phyloP scores from a whole-genome alignment of 1,284 basidiomycete species.

The Ustilago hordei region DNA sequence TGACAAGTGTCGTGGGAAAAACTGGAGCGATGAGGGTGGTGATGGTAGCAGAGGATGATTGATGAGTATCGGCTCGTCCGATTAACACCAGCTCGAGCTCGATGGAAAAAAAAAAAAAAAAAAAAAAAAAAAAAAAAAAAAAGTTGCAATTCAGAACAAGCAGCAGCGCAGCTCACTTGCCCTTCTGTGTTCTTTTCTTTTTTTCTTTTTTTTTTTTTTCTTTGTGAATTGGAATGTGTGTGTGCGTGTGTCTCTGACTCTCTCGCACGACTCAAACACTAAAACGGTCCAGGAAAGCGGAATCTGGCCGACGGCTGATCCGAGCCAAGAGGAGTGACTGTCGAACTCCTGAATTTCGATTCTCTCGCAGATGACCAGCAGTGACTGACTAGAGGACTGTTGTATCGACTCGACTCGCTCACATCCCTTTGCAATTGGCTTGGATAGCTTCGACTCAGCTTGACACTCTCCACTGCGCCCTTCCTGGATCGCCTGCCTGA shows the following conservation, averaged over 20 bases:
- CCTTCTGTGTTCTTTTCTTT: neutral
- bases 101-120: no score
- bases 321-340: neutral
- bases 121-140: no score
- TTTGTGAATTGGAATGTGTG: neutral
- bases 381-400: neutral
- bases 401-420: neutral
- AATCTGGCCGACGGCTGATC: neutral
- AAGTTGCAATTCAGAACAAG: slow-evolving; percentile 1
- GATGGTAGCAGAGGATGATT: neutral
- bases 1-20: neutral
- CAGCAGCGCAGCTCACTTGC: neutral
- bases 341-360: neutral
- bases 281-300: neutral
- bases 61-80: slow-evolving; percentile 13
- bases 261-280: slow-evolving; percentile 2
- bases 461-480: neutral
- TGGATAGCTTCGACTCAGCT: neutral
- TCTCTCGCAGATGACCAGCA: neutral
- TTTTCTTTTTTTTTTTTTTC: neutral
- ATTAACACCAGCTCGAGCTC: neutral
- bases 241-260: neutral
- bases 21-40: slow-evolving; percentile 10
- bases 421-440: neutral
- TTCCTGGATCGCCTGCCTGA: neutral